Percentiles rank a stretch among this genome's conserved stretches.
These are phyloP conservation scores for Dactylellina sp. DNA, from an alignment of 2,329 filamentous ascomycete genomes.

Conservation along the genomic window DNA sequence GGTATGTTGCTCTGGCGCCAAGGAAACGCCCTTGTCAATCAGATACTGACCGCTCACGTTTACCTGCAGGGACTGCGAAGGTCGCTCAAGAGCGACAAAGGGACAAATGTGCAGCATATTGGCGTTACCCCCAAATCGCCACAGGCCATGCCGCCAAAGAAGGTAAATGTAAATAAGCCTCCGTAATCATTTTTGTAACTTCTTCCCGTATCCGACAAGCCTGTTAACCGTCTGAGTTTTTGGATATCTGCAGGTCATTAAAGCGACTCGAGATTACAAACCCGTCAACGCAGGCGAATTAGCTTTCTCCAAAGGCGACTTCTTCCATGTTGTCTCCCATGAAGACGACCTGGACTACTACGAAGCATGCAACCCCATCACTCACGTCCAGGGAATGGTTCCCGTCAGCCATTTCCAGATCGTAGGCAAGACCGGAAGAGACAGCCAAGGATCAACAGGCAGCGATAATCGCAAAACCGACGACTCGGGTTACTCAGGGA, in stretches of 20 bases:
- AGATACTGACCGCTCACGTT: background rate
- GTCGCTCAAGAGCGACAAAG: slow-evolving; percentile 90
- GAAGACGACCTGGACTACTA: slow-evolving; percentile 98
- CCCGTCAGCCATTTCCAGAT: slow-evolving; percentile 94
- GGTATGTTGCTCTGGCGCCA: slow-evolving; percentile 20
- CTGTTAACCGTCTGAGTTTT: slow-evolving; percentile 13
- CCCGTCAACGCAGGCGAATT: slow-evolving; percentile 82
- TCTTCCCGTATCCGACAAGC: background rate
- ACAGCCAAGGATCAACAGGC: slow-evolving; percentile 77
- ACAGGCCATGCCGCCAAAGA: slow-evolving; percentile 90
- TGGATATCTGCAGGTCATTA: slow-evolving; percentile 79
- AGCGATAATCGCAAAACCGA: slow-evolving; percentile 71
- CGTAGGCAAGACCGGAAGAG: slow-evolving; percentile 89
- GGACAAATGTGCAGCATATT: slow-evolving; percentile 74
- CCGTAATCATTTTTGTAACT: background rate
- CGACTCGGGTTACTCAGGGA: slow-evolving; percentile 85
- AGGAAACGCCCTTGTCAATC: background rate
- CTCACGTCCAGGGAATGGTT: slow-evolving; percentile 87
- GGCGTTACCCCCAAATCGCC: slow-evolving; percentile 86
- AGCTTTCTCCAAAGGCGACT: slow-evolving; percentile 93
- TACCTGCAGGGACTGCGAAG: slow-evolving; percentile 78
- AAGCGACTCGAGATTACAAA: slow-evolving; percentile 92
- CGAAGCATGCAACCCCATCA: slow-evolving; percentile 95
- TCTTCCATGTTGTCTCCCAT: slow-evolving; percentile 96
- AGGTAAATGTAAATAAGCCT: slow-evolving; percentile 70